These are phyloP conservation scores for Pyrenochaeta sp. DNA, from an alignment of 2,329 filamentous ascomycete genomes.

Conservation along the genomic window DNA sequence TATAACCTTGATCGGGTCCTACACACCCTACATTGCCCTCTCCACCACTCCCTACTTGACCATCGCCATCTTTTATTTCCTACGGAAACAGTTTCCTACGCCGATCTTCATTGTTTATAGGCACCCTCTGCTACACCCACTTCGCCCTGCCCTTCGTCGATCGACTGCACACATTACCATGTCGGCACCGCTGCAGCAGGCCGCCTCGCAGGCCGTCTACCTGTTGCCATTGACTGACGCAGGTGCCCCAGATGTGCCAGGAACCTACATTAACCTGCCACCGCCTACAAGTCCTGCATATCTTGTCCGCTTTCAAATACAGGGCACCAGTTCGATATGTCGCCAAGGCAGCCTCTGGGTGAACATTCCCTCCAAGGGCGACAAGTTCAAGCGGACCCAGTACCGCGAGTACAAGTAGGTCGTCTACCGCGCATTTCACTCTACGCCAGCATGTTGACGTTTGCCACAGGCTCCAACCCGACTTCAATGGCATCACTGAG, in stretches of 20 bases:
- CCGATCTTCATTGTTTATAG: slow-evolving; percentile 26
- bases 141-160: slow-evolving; percentile 7
- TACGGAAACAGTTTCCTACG: slow-evolving; percentile 17
- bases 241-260: slow-evolving; percentile 87
- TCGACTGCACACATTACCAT: slow-evolving; percentile 27
- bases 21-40: slow-evolving; percentile 6
- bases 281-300: slow-evolving; percentile 78
- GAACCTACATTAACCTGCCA: slow-evolving; percentile 91
- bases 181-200: slow-evolving; percentile 24
- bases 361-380: slow-evolving; percentile 83
- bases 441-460: slow-evolving; percentile 18
- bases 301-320: slow-evolving; percentile 85
- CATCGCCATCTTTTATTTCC: slow-evolving; percentile 10
- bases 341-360: slow-evolving; percentile 95
- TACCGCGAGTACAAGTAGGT: slow-evolving; percentile 91
- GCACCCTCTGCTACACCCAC: slow-evolving; percentile 18
- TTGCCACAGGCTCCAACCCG: slow-evolving; percentile 75
- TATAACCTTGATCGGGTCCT: slow-evolving; percentile 13
- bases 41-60: slow-evolving; percentile 15
- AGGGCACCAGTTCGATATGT: slow-evolving; percentile 95
- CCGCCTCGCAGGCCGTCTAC: slow-evolving; percentile 67
- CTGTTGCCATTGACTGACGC: slow-evolving; percentile 90
- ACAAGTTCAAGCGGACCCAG: slow-evolving; percentile 76
- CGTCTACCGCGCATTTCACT: neutral
- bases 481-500: slow-evolving; percentile 91